Conservation (phyloP, 495 filamentous ascomycete species). For the Aspergillus ostianus region DNA sequence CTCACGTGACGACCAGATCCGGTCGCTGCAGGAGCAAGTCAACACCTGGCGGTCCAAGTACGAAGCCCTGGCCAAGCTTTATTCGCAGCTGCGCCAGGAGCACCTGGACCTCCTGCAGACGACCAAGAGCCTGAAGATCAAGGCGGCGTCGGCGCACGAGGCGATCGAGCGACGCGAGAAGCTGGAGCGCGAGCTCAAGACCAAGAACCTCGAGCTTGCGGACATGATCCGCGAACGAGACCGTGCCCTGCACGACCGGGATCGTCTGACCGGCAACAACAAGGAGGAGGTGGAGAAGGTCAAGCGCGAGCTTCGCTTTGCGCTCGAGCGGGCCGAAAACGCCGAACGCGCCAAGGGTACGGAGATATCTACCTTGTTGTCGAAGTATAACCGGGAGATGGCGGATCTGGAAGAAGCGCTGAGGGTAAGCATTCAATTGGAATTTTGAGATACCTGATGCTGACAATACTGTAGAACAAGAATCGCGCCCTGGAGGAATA, state of each 20-base stretch:
- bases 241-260: slow-evolving; percentile 88
- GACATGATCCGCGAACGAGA: slow-evolving; percentile 99
- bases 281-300: slow-evolving; percentile 94
- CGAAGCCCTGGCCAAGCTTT: slow-evolving; percentile 92
- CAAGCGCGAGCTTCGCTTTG: slow-evolving; percentile 93
- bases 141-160: slow-evolving; percentile 94
- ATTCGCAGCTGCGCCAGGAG: slow-evolving; percentile 92
- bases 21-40: slow-evolving; percentile 87
- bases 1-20: slow-evolving; percentile 93
- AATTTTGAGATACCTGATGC: slow-evolving; percentile 17
- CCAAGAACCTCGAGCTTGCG: slow-evolving; percentile 95
- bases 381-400: slow-evolving; percentile 96
- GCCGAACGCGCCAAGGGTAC: slow-evolving; percentile 88
- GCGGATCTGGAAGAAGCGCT: slow-evolving; percentile 92
- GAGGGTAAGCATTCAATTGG: slow-evolving; percentile 43
- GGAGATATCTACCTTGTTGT: slow-evolving; percentile 89
- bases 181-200: slow-evolving; percentile 95
- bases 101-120: slow-evolving; percentile 92
- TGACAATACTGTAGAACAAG: slow-evolving; percentile 56
- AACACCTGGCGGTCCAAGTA: slow-evolving; percentile 98
- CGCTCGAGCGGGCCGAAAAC: slow-evolving; percentile 89
- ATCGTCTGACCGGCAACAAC: slow-evolving; percentile 78
- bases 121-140: slow-evolving; percentile 92
- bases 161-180: slow-evolving; percentile 94
- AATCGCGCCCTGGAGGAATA: slow-evolving; percentile 83